A percentile compares a stretch with the other conserved stretches of the same genome.
Evolutionary conservation across 495 filamentous ascomycete genomes (phyloP).

Genomic region (Melanomma pulvis-pyrius): DNA sequence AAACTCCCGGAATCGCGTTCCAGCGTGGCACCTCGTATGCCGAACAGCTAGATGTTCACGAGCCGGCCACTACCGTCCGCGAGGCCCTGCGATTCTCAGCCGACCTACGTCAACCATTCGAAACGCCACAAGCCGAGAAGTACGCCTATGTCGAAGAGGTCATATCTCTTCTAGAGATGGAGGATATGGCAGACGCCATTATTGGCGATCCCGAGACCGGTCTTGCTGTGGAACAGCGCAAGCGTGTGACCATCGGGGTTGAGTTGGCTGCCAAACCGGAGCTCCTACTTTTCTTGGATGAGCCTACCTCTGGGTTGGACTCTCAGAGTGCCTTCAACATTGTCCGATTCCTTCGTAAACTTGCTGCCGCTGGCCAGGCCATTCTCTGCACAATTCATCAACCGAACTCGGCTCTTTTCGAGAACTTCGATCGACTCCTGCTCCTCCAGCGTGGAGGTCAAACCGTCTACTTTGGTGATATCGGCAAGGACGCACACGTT

Average conservation of each 20-base stretch:
- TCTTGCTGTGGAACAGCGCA: slow-evolving; percentile 88
- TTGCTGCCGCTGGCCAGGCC: slow-evolving; percentile 80
- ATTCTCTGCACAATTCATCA: slow-evolving; percentile 94
- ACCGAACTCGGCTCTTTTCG: slow-evolving; percentile 81
- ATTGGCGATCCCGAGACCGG: slow-evolving; percentile 77
- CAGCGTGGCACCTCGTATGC: slow-evolving; percentile 81
- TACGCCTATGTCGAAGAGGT: slow-evolving; percentile 83
- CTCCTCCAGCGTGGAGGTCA: slow-evolving; percentile 67
- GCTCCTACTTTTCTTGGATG: slow-evolving; percentile 84
- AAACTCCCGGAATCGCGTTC: slow-evolving; percentile 66
- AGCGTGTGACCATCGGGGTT: slow-evolving; percentile 88
- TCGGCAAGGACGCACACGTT: slow-evolving; percentile 59
- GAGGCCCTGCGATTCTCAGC: slow-evolving; percentile 87
- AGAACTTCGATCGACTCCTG: slow-evolving; percentile 73
- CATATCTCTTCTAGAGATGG: slow-evolving; percentile 78
- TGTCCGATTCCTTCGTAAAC: slow-evolving; percentile 81
- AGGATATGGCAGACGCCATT: slow-evolving; percentile 80
- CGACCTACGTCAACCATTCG: slow-evolving; percentile 73
- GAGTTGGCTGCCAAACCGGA: slow-evolving; percentile 85
- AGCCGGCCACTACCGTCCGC: slow-evolving; percentile 73
- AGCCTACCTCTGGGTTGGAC: slow-evolving; percentile 88
- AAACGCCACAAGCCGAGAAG: slow-evolving; percentile 71
- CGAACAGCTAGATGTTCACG: slow-evolving; percentile 83
- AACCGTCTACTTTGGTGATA: slow-evolving; percentile 69
- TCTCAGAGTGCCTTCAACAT: slow-evolving; percentile 86